phyloP scores from a whole-genome alignment of 2,329 filamentous ascomycete species.

The Beauveria medogensis region DNA sequence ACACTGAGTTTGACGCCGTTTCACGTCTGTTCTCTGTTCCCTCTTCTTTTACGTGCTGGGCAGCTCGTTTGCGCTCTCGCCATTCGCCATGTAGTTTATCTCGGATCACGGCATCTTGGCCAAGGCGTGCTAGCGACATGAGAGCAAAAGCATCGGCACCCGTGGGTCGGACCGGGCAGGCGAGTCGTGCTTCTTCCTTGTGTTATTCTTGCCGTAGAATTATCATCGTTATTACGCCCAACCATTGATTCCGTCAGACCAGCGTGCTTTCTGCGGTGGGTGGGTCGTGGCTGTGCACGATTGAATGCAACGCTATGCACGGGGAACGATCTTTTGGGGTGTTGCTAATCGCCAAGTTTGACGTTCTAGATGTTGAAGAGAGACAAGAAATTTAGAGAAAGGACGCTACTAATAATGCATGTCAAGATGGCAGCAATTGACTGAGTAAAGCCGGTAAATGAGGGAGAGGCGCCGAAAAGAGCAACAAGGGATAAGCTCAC shows the following conservation, averaged over 20 bases:
- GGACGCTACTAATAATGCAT: background rate
- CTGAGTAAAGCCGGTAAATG: background rate
- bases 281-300: constrained; percentile 2
- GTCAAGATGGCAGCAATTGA: background rate
- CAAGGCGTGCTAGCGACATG: constrained; percentile 2
- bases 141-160: constrained; percentile 2
- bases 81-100: background rate
- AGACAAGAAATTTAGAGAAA: background rate
- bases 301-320: background rate
- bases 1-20: background rate
- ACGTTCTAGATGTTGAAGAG: background rate
- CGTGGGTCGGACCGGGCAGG: background rate
- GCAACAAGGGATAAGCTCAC: background rate
- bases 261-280: background rate
- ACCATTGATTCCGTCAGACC: background rate
- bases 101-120: constrained; percentile 11
- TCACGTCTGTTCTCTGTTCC: background rate
- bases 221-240: background rate
- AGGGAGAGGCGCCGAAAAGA: background rate
- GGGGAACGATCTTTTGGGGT: background rate
- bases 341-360: background rate
- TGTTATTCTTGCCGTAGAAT: background rate
- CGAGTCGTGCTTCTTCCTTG: background rate
- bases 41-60: background rate
- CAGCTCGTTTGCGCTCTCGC: background rate